Base-by-base conservation (phyloP, 148 eudicot genomes). In the Nyssa sinensis region DNA sequence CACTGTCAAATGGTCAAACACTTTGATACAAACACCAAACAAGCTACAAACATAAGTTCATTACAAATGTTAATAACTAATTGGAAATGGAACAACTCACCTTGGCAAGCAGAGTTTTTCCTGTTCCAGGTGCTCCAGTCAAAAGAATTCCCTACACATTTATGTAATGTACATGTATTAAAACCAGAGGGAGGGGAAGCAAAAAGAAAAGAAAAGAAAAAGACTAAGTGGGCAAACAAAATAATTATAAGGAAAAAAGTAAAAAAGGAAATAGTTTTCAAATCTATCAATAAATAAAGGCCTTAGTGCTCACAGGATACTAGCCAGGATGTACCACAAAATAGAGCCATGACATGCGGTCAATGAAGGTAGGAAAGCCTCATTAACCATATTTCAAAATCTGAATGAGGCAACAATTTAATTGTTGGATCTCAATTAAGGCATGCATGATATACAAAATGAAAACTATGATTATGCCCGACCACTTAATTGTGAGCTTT, bases 41-140 rank as follows among this genome's bases (percentile, higher is more conserved):
- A n/a, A 21, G 33, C 44, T 60, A 21, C 59, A 35, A 10, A n/a
- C n/a, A n/a, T n/a, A n/a, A n/a, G n/a, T n/a, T n/a, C n/a, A n/a
- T n/a, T n/a, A 51, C 39, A 44, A 2, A 44, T 44, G 57, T 49
- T 27, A n/a, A 19, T 30, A 71, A 24, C n/a, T 21, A 62, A 64
- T 32, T 33, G 44, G 28, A 71, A 39, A 49, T 13, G 63, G 10
- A 35, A 76, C 49, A 65, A 12, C 79, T 67, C 75, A 95, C 98
- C 97, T 95, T 92, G 55, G 98, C 98, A 62, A 95, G 94, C 62
- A 95, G 84, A 62, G 99, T 95, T 88, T 95, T 95, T 59, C 99
- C 99, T 2, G 97, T 95, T 74, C 99, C 99, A 80, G 97, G 99
- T 44, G 97, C 90, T 76, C 99, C 99, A 64, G 97, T 95, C 82